Percentiles rank a stretch among this genome's conserved stretches.
Evolutionary conservation across 495 filamentous ascomycete genomes (phyloP).

Genomic region (Annulohypoxylon maeteangense): DNA sequence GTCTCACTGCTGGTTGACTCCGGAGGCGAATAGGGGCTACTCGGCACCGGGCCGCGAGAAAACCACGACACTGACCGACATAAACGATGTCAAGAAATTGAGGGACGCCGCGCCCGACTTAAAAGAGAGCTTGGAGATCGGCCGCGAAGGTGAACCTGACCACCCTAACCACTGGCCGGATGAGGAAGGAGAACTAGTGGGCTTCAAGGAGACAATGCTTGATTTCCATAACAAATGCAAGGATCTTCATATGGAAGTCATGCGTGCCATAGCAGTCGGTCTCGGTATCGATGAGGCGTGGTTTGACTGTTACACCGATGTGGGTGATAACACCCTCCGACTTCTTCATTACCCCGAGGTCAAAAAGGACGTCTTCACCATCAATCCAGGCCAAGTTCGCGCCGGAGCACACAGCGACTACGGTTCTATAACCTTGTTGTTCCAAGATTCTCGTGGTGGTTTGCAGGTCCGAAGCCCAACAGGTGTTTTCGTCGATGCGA

Average conservation of each 20-base stretch:
- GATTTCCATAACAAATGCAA: slow-evolving; percentile 79
- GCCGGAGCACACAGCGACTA: slow-evolving; percentile 92
- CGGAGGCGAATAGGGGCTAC: slow-evolving; percentile 83
- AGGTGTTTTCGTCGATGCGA: slow-evolving; percentile 83
- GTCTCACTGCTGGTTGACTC: slow-evolving; percentile 72
- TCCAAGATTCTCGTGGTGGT: slow-evolving; percentile 86
- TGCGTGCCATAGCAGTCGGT: slow-evolving; percentile 88
- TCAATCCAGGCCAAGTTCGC: slow-evolving; percentile 78
- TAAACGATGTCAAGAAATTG: slow-evolving; percentile 66
- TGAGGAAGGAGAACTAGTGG: slow-evolving; percentile 67
- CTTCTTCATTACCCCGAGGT: slow-evolving; percentile 88
- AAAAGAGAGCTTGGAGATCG: slow-evolving; percentile 88
- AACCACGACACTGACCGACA: slow-evolving; percentile 67
- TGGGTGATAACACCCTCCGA: slow-evolving; percentile 87
- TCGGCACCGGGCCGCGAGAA: slow-evolving; percentile 81
- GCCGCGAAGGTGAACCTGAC: slow-evolving; percentile 73
- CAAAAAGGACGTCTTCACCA: slow-evolving; percentile 70
- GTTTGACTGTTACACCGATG: slow-evolving; percentile 80
- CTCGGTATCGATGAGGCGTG: slow-evolving; percentile 77
- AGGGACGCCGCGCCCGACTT: slow-evolving; percentile 74
- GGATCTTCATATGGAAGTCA: slow-evolving; percentile 77
- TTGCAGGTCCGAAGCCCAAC: slow-evolving; percentile 83
- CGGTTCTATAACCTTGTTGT: slow-evolving; percentile 86
- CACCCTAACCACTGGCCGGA: slow-evolving; percentile 85
- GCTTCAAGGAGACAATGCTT: slow-evolving; percentile 78